These are phyloP conservation scores for Dendrocalamus latiflorus DNA, from an alignment of 202 grass and related monocot genomes.

Conservation along the genomic window DNA sequence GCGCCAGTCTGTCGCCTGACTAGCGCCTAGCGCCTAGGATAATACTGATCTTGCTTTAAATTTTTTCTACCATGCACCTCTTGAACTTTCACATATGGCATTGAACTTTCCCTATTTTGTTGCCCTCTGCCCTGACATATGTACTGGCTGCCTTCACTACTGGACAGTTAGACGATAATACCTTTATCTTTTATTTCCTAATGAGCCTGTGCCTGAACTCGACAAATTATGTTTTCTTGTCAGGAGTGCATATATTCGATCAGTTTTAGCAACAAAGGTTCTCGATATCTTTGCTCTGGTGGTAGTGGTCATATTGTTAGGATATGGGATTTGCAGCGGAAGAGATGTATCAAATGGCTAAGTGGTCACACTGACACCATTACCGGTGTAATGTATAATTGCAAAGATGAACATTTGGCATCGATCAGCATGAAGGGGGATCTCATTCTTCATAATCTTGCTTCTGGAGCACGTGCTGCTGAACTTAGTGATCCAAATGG, in stretches of 20 bases:
- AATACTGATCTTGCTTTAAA: background rate
- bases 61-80: background rate
- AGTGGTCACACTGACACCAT: constrained; percentile 86
- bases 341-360: constrained; percentile 97
- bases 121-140: background rate
- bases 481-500: constrained; percentile 98
- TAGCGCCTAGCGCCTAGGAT: no score
- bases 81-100: background rate
- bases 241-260: constrained; percentile 92
- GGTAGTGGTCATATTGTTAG: constrained; percentile 88
- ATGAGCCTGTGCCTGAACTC: constrained; percentile 9
- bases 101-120: background rate
- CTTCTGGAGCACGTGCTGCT: constrained; percentile 84
- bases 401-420: constrained; percentile 93
- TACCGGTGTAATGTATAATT: constrained; percentile 95
- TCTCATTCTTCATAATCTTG: constrained; percentile 98
- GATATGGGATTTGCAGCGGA: constrained; percentile 96
- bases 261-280: constrained; percentile 96
- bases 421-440: constrained; percentile 91
- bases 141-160: background rate
- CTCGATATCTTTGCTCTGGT: constrained; percentile 93
- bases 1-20: no score
- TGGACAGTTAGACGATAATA: background rate
- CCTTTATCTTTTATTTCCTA: constrained; percentile 7
- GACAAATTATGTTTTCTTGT: constrained; percentile 25